Conservation (phyloP, 1,284 basidiomycete species). For the Lignosus rhinocerotis region DNA sequence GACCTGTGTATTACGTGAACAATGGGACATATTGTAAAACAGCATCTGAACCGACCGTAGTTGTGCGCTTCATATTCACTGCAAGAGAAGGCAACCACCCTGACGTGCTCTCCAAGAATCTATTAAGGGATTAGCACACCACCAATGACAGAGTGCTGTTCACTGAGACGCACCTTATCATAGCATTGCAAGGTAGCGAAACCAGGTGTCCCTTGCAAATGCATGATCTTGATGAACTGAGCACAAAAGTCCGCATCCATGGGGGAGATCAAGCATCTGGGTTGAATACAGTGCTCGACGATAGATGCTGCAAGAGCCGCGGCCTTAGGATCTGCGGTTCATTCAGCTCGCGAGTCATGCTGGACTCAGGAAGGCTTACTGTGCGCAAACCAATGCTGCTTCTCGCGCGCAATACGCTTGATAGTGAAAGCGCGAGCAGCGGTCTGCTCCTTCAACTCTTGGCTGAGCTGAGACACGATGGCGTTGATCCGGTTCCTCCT, state of each 20-base stretch:
- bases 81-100: constrained; percentile 86
- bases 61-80: constrained; percentile 97
- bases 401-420: constrained; percentile 80
- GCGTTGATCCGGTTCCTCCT: constrained; percentile 62
- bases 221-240: constrained; percentile 87
- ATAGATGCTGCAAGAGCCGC: constrained; percentile 58
- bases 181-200: constrained; percentile 89
- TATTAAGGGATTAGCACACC: constrained; percentile 32
- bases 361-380: constrained; percentile 40
- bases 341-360: neutral
- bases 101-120: constrained; percentile 83
- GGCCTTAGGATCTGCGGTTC: constrained; percentile 45
- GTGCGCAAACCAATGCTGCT: constrained; percentile 85
- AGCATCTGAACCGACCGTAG: constrained; percentile 60
- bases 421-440: constrained; percentile 70
- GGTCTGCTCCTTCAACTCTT: constrained; percentile 79
- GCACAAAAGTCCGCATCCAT: constrained; percentile 96
- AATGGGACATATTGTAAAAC: constrained; percentile 3
- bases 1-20: constrained; percentile 47
- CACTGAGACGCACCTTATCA: constrained; percentile 63
- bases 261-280: constrained; percentile 88
- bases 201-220: constrained; percentile 82
- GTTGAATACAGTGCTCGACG: constrained; percentile 91
- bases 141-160: too few relatives aligned
- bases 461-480: constrained; percentile 54